These are phyloP conservation scores for Quercus berberidifolia DNA, from an alignment of 306 rosid genomes.

Conservation along the genomic window DNA sequence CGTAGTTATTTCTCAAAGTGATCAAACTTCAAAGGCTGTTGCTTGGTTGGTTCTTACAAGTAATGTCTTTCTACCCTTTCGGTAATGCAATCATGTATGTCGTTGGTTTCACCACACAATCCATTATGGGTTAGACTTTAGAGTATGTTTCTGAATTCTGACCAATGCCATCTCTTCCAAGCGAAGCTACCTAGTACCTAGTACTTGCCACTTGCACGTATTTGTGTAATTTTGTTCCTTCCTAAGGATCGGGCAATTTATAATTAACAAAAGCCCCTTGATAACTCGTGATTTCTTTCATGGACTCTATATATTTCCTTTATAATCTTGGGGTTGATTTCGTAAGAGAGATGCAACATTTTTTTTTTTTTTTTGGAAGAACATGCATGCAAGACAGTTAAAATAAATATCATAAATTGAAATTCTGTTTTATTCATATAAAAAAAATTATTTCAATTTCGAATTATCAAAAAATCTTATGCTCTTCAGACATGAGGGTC, in stretches of 20 bases:
- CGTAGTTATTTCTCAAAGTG: neutral
- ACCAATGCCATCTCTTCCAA: constrained; percentile 34
- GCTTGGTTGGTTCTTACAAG: neutral
- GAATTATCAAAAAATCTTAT: too few relatives aligned
- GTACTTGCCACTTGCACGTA: neutral
- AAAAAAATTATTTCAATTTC: too few relatives aligned
- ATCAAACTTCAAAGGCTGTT: neutral
- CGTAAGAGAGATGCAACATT: too few relatives aligned
- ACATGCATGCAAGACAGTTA: too few relatives aligned
- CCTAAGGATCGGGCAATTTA: neutral
- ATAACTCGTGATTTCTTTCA: neutral
- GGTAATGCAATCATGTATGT: constrained; percentile 4
- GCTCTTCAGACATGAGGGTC: too few relatives aligned
- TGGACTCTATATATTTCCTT: neutral
- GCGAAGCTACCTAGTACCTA: constrained; percentile 26
- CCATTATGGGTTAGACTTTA: neutral
- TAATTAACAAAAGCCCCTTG: too few relatives aligned
- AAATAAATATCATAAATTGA: too few relatives aligned
- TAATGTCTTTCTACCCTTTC: neutral
- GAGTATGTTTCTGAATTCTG: neutral
- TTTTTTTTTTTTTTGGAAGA: too few relatives aligned
- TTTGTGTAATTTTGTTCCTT: neutral
- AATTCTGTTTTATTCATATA: too few relatives aligned
- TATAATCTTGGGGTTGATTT: too few relatives aligned
- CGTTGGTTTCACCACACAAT: constrained; percentile 11